A percentile compares a stretch with the other conserved stretches of the same genome.
Conservation (phyloP, 1,284 basidiomycete species). For the Moniliella sp. region DNA sequence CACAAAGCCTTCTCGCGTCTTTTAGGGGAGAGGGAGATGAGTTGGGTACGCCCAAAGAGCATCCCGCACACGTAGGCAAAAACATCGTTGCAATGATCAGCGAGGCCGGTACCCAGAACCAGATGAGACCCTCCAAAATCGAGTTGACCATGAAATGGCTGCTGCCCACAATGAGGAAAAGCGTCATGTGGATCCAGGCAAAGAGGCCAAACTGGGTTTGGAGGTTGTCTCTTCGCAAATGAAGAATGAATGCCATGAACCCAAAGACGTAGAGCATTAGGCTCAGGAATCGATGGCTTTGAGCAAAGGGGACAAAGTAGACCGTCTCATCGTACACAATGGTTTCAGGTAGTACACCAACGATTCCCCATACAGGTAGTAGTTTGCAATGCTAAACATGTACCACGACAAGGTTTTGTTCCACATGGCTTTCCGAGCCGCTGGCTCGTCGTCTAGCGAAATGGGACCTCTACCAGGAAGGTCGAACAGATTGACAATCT, state of each 20-base stretch:
- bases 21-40: slow-evolving; percentile 89
- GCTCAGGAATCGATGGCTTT: slow-evolving; percentile 89
- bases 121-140: slow-evolving; percentile 78
- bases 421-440: slow-evolving; percentile 9
- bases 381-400: slow-evolving; percentile 93
- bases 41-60: slow-evolving; percentile 69
- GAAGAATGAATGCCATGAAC: slow-evolving; percentile 89
- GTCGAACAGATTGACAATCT: slow-evolving; percentile 79
- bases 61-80: slow-evolving; percentile 97
- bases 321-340: too few relatives aligned
- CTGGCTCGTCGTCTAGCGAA: too few relatives aligned
- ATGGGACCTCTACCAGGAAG: slow-evolving; percentile 34
- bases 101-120: slow-evolving; percentile 95
- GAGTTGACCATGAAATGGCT: slow-evolving; percentile 98
- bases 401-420: too few relatives aligned
- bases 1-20: slow-evolving; percentile 97
- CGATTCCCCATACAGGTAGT: slow-evolving; percentile 93
- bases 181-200: slow-evolving; percentile 97
- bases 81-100: slow-evolving; percentile 95
- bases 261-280: slow-evolving; percentile 90
- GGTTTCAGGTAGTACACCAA: slow-evolving; percentile 99
- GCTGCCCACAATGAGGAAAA: slow-evolving; percentile 81
- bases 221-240: slow-evolving; percentile 70
- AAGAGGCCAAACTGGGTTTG: slow-evolving; percentile 95
- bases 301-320: slow-evolving; percentile 73